Evolutionary conservation across 495 filamentous ascomycete species (phyloP).

Genomic region (Aspergillus funiculosus): DNA sequence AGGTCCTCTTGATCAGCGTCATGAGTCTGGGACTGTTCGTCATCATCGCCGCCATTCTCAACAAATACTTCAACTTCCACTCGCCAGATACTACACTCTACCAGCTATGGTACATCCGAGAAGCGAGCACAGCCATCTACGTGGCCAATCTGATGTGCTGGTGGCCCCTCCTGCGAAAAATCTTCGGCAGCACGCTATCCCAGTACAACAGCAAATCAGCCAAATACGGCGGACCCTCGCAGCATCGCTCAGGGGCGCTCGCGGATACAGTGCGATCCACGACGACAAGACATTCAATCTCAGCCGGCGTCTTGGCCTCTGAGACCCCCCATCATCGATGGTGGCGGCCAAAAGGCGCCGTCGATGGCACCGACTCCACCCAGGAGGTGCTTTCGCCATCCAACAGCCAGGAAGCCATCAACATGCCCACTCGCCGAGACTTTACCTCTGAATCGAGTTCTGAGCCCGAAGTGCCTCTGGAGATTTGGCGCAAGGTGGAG

Average conservation of each 20-base stretch:
- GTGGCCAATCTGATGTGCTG: slow-evolving; percentile 59
- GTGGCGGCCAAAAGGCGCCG: too few relatives aligned
- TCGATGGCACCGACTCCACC: too few relatives aligned
- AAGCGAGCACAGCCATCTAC: slow-evolving; percentile 57
- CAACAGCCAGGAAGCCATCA: slow-evolving; percentile 5
- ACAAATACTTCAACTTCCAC: slow-evolving; percentile 62
- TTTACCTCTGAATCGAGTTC: not conserved
- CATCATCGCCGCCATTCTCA: slow-evolving; percentile 57
- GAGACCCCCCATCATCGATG: too few relatives aligned
- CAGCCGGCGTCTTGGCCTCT: too few relatives aligned
- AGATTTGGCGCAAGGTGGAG: slow-evolving; percentile 11
- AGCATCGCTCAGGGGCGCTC: not conserved
- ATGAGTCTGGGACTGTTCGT: slow-evolving; percentile 57
- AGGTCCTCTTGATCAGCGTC: slow-evolving; percentile 45
- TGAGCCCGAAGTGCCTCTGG: not conserved
- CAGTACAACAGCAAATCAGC: slow-evolving; percentile 27
- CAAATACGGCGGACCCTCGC: slow-evolving; percentile 4
- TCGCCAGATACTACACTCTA: slow-evolving; percentile 44
- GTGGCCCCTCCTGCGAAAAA: slow-evolving; percentile 52
- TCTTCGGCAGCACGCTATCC: slow-evolving; percentile 42
- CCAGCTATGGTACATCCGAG: slow-evolving; percentile 61
- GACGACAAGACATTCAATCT: too few relatives aligned
- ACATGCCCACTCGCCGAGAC: too few relatives aligned
- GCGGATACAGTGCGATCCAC: not conserved
- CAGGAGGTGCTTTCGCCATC: not conserved